Conservation (phyloP, 2,329 filamentous ascomycete species). For the Grosmannia serpens region DNA sequence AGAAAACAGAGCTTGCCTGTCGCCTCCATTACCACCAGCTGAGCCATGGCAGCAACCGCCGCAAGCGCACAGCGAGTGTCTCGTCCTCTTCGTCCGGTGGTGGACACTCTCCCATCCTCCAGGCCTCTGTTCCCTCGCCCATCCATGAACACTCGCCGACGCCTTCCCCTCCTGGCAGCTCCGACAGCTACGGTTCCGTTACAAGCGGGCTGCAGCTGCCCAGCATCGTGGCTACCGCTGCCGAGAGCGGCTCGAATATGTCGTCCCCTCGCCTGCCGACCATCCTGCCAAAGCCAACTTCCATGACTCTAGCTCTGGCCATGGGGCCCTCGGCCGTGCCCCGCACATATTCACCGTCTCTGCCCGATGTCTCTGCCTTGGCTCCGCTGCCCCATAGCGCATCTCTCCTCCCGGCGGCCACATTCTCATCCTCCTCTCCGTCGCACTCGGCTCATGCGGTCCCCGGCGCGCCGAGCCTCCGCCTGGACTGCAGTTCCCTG, state of each 20-base stretch:
- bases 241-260: slow-evolving; percentile 24
- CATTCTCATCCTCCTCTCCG: slow-evolving; percentile 22
- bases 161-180: slow-evolving; percentile 34
- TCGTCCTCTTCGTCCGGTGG: slow-evolving; percentile 50
- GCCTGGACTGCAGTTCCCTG: slow-evolving; percentile 46
- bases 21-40: slow-evolving; percentile 81
- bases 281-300: slow-evolving; percentile 55
- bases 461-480: slow-evolving; percentile 26
- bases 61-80: slow-evolving; percentile 62
- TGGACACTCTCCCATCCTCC: slow-evolving; percentile 38
- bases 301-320: slow-evolving; percentile 32
- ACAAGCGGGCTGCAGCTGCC: slow-evolving; percentile 42
- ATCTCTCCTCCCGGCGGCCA: slow-evolving; percentile 30
- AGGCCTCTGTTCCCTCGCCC: slow-evolving; percentile 36
- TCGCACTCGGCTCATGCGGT: slow-evolving; percentile 8
- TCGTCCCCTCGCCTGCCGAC: slow-evolving; percentile 42
- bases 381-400: slow-evolving; percentile 31
- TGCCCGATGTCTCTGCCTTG: slow-evolving; percentile 20
- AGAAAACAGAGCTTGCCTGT: slow-evolving; percentile 81
- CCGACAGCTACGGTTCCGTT: slow-evolving; percentile 31
- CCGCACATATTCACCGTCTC: slow-evolving; percentile 27
- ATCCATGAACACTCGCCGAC: slow-evolving; percentile 37
- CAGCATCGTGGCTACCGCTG: slow-evolving; percentile 31
- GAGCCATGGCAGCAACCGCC: slow-evolving; percentile 69
- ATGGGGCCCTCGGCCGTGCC: slow-evolving; percentile 23